Conservation (phyloP, 345 rosid species). For the Pistacia integerrima region DNA sequence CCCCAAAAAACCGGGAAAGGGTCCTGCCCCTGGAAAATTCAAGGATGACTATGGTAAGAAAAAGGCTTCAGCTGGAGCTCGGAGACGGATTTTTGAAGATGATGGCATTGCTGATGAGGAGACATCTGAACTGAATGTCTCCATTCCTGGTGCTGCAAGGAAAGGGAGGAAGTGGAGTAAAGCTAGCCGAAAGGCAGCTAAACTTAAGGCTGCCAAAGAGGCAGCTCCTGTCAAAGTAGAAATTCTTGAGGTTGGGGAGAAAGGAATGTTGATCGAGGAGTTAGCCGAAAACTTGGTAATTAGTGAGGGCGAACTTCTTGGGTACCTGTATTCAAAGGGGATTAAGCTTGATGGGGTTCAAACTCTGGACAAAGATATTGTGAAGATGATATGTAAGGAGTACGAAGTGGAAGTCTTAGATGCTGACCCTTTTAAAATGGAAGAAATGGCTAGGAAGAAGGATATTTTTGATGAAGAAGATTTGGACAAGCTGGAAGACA, state of each 20-base stretch:
- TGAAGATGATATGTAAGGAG: conserved; percentile 90
- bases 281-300: conserved; percentile 80
- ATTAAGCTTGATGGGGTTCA: conserved; percentile 97
- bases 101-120: conserved; percentile 75
- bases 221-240: conserved; percentile 97
- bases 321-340: conserved; percentile 80
- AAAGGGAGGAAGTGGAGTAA: conserved; percentile 99
- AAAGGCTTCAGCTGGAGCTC: conserved; percentile 52
- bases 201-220: conserved; percentile 85
- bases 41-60: conserved; percentile 70
- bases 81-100: conserved; percentile 56
- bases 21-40: conserved; percentile 68
- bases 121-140: conserved; percentile 55
- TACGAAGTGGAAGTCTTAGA: conserved; percentile 88
- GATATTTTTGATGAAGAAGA: conserved; percentile 87
- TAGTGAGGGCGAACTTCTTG: conserved; percentile 91
- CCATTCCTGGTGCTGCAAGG: conserved; percentile 69
- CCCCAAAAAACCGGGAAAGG: conserved; percentile 76
- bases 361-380: conserved; percentile 87
- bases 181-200: conserved; percentile 94
- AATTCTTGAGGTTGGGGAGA: conserved; percentile 88
- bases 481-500: conserved; percentile 80
- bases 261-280: conserved; percentile 87
- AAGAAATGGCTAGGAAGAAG: conserved; percentile 89
- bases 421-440: conserved; percentile 68